Percentiles rank a stretch among this genome's conserved stretches.
These are phyloP conservation scores for Malassezia sp. DNA, from an alignment of 1,284 basidiomycete genomes.

Conservation along the genomic window DNA sequence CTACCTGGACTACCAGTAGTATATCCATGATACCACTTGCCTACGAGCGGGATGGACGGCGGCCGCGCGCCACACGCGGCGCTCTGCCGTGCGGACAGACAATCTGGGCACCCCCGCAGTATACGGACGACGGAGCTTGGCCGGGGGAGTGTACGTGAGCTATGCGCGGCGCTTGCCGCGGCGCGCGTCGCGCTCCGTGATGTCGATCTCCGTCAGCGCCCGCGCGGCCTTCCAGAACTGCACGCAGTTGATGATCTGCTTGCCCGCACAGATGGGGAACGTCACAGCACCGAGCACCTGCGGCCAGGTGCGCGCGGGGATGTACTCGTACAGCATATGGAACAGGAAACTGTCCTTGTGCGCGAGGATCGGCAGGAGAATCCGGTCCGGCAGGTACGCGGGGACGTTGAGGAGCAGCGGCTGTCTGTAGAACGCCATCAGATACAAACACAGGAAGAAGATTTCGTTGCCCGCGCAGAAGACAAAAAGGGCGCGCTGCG, in stretches of 20 bases:
- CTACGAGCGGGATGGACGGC: too few species aligned
- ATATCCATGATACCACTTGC: slow-evolving; percentile 1
- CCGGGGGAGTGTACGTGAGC: too few species aligned
- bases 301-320: slow-evolving; percentile 61
- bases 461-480: slow-evolving; percentile 95
- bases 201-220: slow-evolving; percentile 51
- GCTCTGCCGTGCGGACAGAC: too few species aligned
- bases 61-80: too few species aligned
- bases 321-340: slow-evolving; percentile 21
- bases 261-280: slow-evolving; percentile 63
- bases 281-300: slow-evolving; percentile 60
- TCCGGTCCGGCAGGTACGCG: slow-evolving; percentile 19
- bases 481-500: slow-evolving; percentile 63
- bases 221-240: slow-evolving; percentile 99
- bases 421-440: slow-evolving; percentile 67
- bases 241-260: slow-evolving; percentile 89
- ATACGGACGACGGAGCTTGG: too few species aligned
- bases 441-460: slow-evolving; percentile 90
- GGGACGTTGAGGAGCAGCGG: slow-evolving; percentile 32
- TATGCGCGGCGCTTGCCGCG: neutral
- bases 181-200: slow-evolving; percentile 21
- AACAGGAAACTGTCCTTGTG: slow-evolving; percentile 1
- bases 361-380: slow-evolving; percentile 9
- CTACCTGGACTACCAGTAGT: slow-evolving; percentile 16
- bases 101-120: too few species aligned